A percentile compares a stretch with the other conserved stretches of the same genome.
Evolutionary conservation across 2,329 filamentous ascomycete species (phyloP).

Genomic region (Truncatella angustata): DNA sequence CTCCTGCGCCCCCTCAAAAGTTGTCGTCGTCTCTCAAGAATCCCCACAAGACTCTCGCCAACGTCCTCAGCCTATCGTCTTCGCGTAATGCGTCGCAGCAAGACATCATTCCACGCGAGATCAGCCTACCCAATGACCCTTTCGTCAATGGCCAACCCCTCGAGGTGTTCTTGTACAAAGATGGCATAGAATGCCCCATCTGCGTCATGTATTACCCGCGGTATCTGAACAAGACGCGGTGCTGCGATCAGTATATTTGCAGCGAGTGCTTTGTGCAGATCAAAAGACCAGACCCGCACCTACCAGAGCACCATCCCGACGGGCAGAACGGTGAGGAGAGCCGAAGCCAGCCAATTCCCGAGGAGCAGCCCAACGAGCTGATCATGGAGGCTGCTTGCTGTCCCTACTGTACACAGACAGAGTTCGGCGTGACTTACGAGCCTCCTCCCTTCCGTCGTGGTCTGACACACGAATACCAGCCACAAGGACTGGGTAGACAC

Average conservation of each 20-base stretch:
- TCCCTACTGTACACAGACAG: constrained; percentile 90
- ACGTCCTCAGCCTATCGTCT: constrained; percentile 70
- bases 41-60: constrained; percentile 84
- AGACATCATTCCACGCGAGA: constrained; percentile 74
- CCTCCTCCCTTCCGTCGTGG: constrained; percentile 86
- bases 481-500: constrained; percentile 47
- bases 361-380: constrained; percentile 61
- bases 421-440: constrained; percentile 95
- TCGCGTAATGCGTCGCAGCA: constrained; percentile 70
- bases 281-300: constrained; percentile 75
- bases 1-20: constrained; percentile 43
- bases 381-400: constrained; percentile 90
- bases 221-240: constrained; percentile 89
- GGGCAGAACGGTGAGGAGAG: constrained; percentile 22
- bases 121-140: constrained; percentile 76
- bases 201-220: constrained; percentile 96
- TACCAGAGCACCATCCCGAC: constrained; percentile 66
- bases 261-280: constrained; percentile 99
- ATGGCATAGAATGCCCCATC: constrained; percentile 87
- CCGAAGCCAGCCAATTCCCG: constrained; percentile 34
- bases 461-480: constrained; percentile 61
- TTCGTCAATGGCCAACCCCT: constrained; percentile 93
- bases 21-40: constrained; percentile 69
- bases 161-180: constrained; percentile 91
- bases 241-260: constrained; percentile 94